Conservation (phyloP, 192 early-diverging fungal genomes). For the Glomus cerebriforme region DNA sequence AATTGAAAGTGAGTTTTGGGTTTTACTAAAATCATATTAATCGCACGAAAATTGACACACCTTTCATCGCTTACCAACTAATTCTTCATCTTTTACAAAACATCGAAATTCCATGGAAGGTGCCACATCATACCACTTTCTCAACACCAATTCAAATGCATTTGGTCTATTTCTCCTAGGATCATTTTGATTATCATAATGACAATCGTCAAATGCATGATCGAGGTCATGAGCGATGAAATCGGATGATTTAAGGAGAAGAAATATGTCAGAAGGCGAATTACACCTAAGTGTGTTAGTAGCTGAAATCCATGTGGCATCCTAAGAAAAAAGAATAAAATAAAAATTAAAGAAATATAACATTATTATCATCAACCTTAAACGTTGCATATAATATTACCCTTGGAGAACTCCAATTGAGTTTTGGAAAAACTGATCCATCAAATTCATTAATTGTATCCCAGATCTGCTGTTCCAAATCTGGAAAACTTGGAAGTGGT, state of each 20-base stretch:
- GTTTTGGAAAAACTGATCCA: conserved; percentile 87
- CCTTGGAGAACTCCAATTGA: conserved; percentile 94
- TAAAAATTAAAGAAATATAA: conserved; percentile 12
- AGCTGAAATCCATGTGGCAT: conserved; percentile 90
- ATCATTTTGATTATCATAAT: conserved; percentile 35
- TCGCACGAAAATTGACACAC: not conserved
- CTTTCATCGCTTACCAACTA: conserved; percentile 64
- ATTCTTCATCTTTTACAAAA: conserved; percentile 74
- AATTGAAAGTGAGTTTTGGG: not conserved
- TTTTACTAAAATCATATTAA: not conserved
- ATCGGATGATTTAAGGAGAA: conserved; percentile 91
- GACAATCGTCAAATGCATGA: conserved; percentile 74
- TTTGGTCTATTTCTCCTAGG: conserved; percentile 39
- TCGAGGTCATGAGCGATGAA: conserved; percentile 85
- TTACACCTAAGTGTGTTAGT: conserved; percentile 79
- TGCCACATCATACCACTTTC: conserved; percentile 87
- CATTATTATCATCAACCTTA: not conserved
- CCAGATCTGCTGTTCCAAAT: conserved; percentile 63
- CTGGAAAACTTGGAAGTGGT: conserved; percentile 60
- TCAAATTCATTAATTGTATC: conserved; percentile 70
- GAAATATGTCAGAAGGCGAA: conserved; percentile 75
- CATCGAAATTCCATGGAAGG: conserved; percentile 96
- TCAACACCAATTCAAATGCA: conserved; percentile 71
- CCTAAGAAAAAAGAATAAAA: conserved; percentile 44
- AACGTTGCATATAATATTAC: conserved; percentile 37